These are phyloP conservation scores for Corymbia maculata DNA, from an alignment of 345 rosid species.

Conservation along the genomic window DNA sequence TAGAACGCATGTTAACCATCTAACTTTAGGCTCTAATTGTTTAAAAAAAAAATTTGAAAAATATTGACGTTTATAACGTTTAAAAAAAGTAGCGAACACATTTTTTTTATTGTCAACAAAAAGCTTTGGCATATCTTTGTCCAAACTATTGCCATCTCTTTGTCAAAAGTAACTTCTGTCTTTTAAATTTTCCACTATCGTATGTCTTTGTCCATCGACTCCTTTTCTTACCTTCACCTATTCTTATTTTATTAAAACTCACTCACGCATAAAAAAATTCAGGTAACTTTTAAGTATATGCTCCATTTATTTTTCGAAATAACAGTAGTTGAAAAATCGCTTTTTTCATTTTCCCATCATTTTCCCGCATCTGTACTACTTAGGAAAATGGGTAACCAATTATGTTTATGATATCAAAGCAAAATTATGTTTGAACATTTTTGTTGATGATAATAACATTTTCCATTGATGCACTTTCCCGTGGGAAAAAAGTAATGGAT, in stretches of 20 bases:
- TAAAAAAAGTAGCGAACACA: background rate
- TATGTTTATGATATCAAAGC: background rate
- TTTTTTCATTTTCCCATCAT: background rate
- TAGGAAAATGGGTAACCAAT: background rate
- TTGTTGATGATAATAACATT: background rate
- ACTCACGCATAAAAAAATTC: background rate
- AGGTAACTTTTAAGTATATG: background rate
- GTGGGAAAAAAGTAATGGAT: background rate
- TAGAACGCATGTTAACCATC: background rate
- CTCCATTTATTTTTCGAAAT: background rate
- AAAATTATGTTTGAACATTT: background rate
- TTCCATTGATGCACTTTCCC: background rate
- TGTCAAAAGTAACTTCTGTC: background rate
- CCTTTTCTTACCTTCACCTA: background rate
- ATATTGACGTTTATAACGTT: too few species aligned
- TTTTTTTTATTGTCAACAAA: too few species aligned
- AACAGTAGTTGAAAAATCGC: background rate
- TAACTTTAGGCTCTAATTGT: background rate
- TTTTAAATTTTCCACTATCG: too few species aligned
- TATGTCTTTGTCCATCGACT: background rate
- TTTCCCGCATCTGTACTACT: background rate
- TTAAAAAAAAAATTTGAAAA: too few species aligned
- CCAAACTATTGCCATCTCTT: background rate
- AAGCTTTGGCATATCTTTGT: background rate
- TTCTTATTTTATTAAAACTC: background rate